Conservation (phyloP, 352 stramenopile genomes). For the Lagenidium sp. region DNA sequence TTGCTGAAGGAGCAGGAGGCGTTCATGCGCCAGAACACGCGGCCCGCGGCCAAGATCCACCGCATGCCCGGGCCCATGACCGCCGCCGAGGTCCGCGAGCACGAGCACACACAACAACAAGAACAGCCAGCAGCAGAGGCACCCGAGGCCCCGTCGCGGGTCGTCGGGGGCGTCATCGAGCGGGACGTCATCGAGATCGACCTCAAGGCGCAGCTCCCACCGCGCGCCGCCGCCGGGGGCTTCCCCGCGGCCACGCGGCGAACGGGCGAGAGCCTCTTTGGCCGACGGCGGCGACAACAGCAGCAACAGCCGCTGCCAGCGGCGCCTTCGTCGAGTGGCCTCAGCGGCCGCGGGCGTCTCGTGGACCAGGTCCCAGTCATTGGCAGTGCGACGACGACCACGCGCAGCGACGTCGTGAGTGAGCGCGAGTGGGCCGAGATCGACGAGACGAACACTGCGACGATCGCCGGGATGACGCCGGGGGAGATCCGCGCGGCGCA, state of each 20-base stretch:
- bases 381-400: background rate
- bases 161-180: conserved; percentile 56
- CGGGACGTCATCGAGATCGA: conserved; percentile 35
- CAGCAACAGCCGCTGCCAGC: background rate
- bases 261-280: conserved; percentile 68
- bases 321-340: background rate
- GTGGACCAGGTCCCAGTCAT: conserved; percentile 10
- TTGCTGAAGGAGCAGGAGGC: conserved; percentile 76
- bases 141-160: conserved; percentile 17
- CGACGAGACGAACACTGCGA: conserved; percentile 41
- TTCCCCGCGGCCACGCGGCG: conserved; percentile 52
- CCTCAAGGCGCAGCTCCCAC: conserved; percentile 18
- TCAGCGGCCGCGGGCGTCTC: conserved; percentile 16
- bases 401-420: conserved; percentile 4
- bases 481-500: conserved; percentile 67
- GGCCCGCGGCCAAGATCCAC: conserved; percentile 47
- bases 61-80: conserved; percentile 10
- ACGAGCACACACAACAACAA: conserved; percentile 2
- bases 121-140: too few relatives aligned
- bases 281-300: conserved; percentile 28
- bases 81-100: background rate
- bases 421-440: conserved; percentile 38
- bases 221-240: conserved; percentile 22
- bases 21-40: conserved; percentile 53
- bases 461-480: conserved; percentile 50